Base-by-base conservation (phyloP, 257 asterid species). In the Catharanthus roseus region DNA sequence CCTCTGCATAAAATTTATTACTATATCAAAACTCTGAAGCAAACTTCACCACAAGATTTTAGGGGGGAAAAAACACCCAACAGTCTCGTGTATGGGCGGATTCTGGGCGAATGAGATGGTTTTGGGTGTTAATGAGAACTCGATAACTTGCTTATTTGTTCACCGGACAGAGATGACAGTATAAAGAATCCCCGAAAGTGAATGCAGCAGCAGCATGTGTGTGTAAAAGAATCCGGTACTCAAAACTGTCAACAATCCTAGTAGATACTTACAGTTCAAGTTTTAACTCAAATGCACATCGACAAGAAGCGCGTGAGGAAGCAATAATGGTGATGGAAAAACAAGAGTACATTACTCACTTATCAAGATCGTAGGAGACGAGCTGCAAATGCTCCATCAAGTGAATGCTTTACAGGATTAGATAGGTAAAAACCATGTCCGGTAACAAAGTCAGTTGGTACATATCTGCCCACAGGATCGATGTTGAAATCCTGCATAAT, bases 351-450 rank as follows among this genome's bases (percentile, higher is more conserved):
- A 49, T 39, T 12, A 67, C 66, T 68, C 47, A 58, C 69, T 81
- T 81, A 81, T 61, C 53, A 58, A 29, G 85, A 86, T 76, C 82
- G 82, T 64, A 86, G 15, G 58, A 93, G 96, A 26, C 98, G 97
- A 80, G 98, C 98, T 74, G 97, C 98, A 77, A 93, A 93, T 80
- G 97, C 97, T 76, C 98, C 98, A 56, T 93, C 98, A 44, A 87
- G 73, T 42, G 86, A 85, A 86, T 93, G 93, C 73, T 83, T 88
- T 64, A 84, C 86, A 51, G 98, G 98, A 79, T 79, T 85, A 8
- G 97, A 87, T 76, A 82, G 76, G 55, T 86, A 93, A 75, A 87
- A 87, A 58, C 98, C 97, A 42, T 70, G 80, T 67, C 42, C 72
- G 0, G 86, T 88, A 10, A 84, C 86, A 81, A 93, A 93, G 67